Evolutionary conservation across 805 yeast genomes (phyloP).

Genomic region (Ogataea polymorpha): DNA sequence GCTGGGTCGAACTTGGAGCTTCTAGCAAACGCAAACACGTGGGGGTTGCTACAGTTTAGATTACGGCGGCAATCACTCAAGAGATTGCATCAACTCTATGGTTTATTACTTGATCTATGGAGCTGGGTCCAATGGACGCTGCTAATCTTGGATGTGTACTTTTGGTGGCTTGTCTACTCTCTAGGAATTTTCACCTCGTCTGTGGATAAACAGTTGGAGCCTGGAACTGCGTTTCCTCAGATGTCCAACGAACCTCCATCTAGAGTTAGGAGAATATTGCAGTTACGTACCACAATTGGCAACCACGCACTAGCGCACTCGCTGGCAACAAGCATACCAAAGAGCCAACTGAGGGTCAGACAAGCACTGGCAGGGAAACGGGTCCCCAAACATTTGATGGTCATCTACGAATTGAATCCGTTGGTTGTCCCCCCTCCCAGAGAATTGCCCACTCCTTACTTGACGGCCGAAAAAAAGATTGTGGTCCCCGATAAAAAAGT

Average conservation of each 20-base stretch:
- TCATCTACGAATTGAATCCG: slow-evolving; percentile 33
- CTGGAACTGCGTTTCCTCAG: slow-evolving; percentile 4
- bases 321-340: slow-evolving; percentile 24
- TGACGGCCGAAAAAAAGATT: slow-evolving; percentile 39
- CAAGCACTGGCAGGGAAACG: slow-evolving; percentile 17
- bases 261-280: not conserved
- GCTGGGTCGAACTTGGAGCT: slow-evolving; percentile 24
- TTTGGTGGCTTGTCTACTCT: slow-evolving; percentile 23
- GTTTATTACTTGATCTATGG: not conserved
- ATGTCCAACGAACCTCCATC: not conserved
- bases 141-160: not conserved
- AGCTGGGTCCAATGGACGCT: not conserved
- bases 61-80: slow-evolving; percentile 16
- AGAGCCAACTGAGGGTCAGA: slow-evolving; percentile 10
- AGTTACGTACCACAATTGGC: slow-evolving; percentile 19
- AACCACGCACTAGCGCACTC: slow-evolving; percentile 20
- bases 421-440: slow-evolving; percentile 38
- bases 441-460: slow-evolving; percentile 41
- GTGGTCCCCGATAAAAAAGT: slow-evolving; percentile 38
- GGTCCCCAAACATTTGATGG: slow-evolving; percentile 33
- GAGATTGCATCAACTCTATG: slow-evolving; percentile 10
- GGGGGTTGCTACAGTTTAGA: slow-evolving; percentile 14
- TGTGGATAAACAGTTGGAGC: not conserved
- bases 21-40: slow-evolving; percentile 13
- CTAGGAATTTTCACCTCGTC: slow-evolving; percentile 12